A percentile compares a stretch with the other conserved stretches of the same genome.
phyloP scores from a whole-genome alignment of 2,329 filamentous ascomycete genomes.

The Hypoxylon sp. region DNA sequence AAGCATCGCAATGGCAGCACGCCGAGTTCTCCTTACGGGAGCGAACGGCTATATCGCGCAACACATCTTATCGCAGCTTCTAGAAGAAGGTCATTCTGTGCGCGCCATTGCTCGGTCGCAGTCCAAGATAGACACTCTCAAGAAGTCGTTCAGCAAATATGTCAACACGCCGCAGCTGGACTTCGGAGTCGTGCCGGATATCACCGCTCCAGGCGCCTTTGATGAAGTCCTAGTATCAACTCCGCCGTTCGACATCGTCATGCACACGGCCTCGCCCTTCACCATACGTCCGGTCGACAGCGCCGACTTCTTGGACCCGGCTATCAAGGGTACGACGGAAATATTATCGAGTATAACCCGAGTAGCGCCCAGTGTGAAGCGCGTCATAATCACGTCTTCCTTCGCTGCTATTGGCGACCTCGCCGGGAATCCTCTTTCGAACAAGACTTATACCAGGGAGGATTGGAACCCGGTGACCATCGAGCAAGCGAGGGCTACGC shows the following conservation, averaged over 20 bases:
- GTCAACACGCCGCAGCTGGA: conserved; percentile 44
- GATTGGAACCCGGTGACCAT: conserved; percentile 47
- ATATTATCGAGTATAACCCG: conserved; percentile 48
- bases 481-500: conserved; percentile 36
- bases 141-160: conserved; percentile 45
- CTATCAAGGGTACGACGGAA: conserved; percentile 52
- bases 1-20: conserved; percentile 20
- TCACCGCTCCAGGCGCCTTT: conserved; percentile 66
- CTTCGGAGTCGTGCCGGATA: conserved; percentile 70
- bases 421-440: conserved; percentile 16
- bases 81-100: conserved; percentile 44
- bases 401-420: conserved; percentile 54
- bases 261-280: conserved; percentile 54
- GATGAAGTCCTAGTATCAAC: conserved; percentile 42
- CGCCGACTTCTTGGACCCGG: conserved; percentile 52
- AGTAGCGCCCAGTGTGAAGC: conserved; percentile 54
- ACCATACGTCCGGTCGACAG: conserved; percentile 43
- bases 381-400: conserved; percentile 57
- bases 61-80: conserved; percentile 38
- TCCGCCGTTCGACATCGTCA: conserved; percentile 44
- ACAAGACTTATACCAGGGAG: conserved; percentile 29
- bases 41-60: conserved; percentile 42
- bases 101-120: conserved; percentile 48
- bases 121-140: conserved; percentile 47
- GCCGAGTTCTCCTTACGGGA: conserved; percentile 41